A percentile compares a stretch with the other conserved stretches of the same genome.
Conservation (phyloP, 352 stramenopile genomes). For the Hyaloperonospora arabidopsidis region DNA sequence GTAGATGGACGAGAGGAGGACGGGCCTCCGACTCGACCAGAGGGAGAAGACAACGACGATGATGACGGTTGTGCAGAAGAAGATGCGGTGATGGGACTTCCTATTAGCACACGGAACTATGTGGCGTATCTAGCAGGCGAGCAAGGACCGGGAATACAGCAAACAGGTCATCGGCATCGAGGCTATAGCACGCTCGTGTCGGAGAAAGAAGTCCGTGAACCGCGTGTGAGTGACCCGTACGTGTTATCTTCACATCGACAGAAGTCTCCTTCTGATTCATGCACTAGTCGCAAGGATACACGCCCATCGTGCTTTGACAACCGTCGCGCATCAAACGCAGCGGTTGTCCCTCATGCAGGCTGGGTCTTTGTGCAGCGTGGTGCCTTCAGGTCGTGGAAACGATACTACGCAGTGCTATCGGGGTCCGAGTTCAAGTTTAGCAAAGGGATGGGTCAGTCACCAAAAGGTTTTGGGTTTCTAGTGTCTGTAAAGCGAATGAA, state of each 20-base stretch:
- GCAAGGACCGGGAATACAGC: conserved; percentile 18
- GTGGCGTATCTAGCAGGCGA: conserved; percentile 34
- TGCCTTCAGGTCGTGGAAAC: conserved; percentile 64
- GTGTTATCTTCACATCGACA: conserved; percentile 25
- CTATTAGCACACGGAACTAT: conserved; percentile 57
- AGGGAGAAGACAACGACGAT: neutral
- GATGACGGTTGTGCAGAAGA: conserved; percentile 20
- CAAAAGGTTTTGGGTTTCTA: conserved; percentile 61
- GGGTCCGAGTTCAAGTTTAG: conserved; percentile 73
- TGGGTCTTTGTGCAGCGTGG: conserved; percentile 60
- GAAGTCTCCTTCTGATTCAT: conserved; percentile 18
- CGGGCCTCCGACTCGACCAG: neutral
- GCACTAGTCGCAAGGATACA: conserved; percentile 15
- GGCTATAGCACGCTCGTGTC: conserved; percentile 51
- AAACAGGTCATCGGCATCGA: conserved; percentile 29
- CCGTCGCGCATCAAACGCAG: conserved; percentile 40
- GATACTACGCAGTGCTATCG: conserved; percentile 60
- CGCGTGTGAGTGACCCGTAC: conserved; percentile 34
- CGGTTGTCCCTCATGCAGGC: conserved; percentile 49
- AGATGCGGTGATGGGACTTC: conserved; percentile 49
- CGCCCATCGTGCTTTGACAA: conserved; percentile 63
- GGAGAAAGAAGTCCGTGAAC: conserved; percentile 21
- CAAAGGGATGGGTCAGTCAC: conserved; percentile 46
- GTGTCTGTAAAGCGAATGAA: conserved; percentile 37
- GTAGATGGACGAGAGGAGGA: conserved; percentile 3